A percentile compares a stretch with the other conserved stretches of the same genome.
Conservation (phyloP, 331 rosid species). For the Malus hybrid region DNA sequence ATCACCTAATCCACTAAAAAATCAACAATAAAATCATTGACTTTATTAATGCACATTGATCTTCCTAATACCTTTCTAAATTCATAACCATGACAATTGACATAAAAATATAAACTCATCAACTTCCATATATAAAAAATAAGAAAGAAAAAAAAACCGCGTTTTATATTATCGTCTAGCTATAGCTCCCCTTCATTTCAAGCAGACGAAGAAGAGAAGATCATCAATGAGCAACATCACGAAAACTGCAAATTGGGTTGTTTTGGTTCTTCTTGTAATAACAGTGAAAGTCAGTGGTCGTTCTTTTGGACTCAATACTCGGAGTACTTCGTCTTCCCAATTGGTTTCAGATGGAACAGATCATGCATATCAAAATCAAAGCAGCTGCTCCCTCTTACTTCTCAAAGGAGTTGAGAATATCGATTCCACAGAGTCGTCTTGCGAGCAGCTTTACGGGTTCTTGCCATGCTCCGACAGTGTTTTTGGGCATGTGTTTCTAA, state of each 20-base stretch:
- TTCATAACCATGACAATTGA: neutral
- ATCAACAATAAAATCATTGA: neutral
- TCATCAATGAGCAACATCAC: neutral
- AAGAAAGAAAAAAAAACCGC: neutral
- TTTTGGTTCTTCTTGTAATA: neutral
- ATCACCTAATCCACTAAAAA: neutral
- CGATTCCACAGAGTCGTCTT: constrained; percentile 6
- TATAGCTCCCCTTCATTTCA: neutral
- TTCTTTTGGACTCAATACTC: neutral
- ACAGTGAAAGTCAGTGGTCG: neutral
- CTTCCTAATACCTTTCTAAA: neutral
- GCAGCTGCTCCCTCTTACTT: constrained; percentile 1
- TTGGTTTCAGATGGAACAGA: constrained; percentile 5
- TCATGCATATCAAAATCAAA: neutral
- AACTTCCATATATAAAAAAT: neutral
- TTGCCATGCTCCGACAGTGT: constrained; percentile 49
- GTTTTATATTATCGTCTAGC: neutral
- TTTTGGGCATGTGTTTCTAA: constrained; percentile 39
- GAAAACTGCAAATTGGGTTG: neutral
- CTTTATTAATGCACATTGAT: neutral
- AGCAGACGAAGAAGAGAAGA: neutral
- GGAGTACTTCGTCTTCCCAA: neutral
- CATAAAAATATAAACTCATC: neutral
- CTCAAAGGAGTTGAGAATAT: constrained; percentile 11
- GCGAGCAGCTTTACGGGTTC: constrained; percentile 56